Conservation (phyloP, 257 asterid species). For the Coffea eugenioides region DNA sequence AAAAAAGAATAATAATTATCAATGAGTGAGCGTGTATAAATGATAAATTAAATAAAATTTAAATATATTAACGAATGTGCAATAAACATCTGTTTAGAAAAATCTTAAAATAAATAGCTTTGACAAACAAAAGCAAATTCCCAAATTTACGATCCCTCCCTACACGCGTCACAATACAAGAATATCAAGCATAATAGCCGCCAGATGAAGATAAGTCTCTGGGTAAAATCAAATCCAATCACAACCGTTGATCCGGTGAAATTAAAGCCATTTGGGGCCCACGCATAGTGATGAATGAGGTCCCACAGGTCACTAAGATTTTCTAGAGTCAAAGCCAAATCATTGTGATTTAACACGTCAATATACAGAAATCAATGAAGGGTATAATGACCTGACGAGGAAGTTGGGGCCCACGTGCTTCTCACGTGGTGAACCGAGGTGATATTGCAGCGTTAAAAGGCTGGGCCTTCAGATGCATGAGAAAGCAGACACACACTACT, state of each 20-base stretch:
- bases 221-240: background rate
- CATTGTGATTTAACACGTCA: conserved; percentile 25
- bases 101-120: background rate
- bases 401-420: conserved; percentile 28
- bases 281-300: background rate
- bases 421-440: conserved; percentile 21
- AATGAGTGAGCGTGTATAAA: no score
- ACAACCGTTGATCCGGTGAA: background rate
- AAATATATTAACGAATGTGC: no score
- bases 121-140: background rate
- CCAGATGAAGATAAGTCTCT: background rate
- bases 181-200: background rate
- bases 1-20: no score
- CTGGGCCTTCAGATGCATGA: conserved; percentile 8
- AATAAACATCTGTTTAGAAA: no score
- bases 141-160: background rate
- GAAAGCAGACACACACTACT: background rate
- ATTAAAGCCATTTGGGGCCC: background rate
- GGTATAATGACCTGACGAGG: background rate
- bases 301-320: conserved; percentile 5
- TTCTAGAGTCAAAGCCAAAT: conserved; percentile 30
- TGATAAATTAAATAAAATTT: no score
- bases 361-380: background rate
- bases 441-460: conserved; percentile 7
- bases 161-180: background rate